Conservation (phyloP, 768 basidiomycete genomes). For the Mycena latifolia region DNA sequence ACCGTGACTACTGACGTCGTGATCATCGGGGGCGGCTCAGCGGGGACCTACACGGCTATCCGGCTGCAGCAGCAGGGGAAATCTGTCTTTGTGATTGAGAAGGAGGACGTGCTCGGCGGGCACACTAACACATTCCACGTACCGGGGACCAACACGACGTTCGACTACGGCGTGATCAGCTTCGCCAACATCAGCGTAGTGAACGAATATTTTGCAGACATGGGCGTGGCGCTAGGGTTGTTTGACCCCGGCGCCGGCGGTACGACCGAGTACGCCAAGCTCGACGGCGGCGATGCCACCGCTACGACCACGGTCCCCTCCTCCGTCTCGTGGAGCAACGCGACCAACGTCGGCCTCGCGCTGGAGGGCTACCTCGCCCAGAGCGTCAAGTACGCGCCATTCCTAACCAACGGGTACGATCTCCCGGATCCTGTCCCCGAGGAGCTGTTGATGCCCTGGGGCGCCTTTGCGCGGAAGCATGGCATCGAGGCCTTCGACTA, state of each 20-base stretch:
- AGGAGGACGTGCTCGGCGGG: constrained; percentile 12
- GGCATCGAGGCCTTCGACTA: constrained; percentile 16
- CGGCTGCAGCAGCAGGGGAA: constrained; percentile 12
- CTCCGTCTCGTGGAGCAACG: constrained; percentile 11
- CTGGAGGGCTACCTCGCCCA: constrained; percentile 11
- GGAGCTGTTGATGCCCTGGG: constrained; percentile 16
- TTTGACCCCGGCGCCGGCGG: neutral
- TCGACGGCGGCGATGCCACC: constrained; percentile 16
- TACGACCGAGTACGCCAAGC: constrained; percentile 13
- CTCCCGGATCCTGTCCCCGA: constrained; percentile 21
- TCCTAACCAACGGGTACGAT: constrained; percentile 15
- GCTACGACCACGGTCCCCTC: constrained; percentile 9
- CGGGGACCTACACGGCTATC: constrained; percentile 18
- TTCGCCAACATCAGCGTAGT: constrained; percentile 16
- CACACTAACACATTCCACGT: constrained; percentile 17
- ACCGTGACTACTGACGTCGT: constrained; percentile 21
- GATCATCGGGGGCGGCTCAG: constrained; percentile 16
- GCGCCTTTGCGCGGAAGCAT: constrained; percentile 12
- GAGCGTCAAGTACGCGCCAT: constrained; percentile 12
- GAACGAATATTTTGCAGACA: constrained; percentile 12
- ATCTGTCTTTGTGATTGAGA: constrained; percentile 11
- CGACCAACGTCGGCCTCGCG: constrained; percentile 6
- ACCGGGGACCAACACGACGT: constrained; percentile 12
- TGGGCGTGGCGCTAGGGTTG: neutral
- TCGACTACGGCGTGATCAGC: constrained; percentile 12